Base-by-base conservation (phyloP, 495 filamentous ascomycete genomes). In the Cercophora samala region DNA sequence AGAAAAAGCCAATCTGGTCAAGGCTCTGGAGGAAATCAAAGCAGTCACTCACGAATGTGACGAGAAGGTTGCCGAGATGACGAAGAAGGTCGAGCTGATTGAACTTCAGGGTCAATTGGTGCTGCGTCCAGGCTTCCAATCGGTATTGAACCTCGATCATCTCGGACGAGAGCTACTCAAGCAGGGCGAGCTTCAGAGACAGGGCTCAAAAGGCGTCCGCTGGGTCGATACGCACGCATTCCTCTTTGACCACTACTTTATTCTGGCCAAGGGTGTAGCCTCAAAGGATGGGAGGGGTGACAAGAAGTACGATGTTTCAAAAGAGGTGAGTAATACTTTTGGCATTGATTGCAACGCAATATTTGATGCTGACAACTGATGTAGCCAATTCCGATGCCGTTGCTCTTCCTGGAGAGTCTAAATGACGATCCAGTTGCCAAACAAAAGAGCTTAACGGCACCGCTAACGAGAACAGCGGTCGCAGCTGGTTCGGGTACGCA, bases 241-340 rank as follows among this genome's bases (percentile, higher is more conserved):
- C 55, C 84, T 99, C 1, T 97, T 99, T 70, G 95, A 99, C 69
- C 93, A 99, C 77, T 99, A 97, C 74, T 82, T 99, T 23, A 92
- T 99, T 52, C 79, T 99, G 60, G 91, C 95, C 17, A 99, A 99
- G 79, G 84, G 86, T 5, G 84, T 93, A 23, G 77, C 83, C 4
- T 81, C 86, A 22, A 83, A 88, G 67, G 92, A 96, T 68, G 81
- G 82, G 23, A 82, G 85, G 64, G 93, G 90, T 71, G 89, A 90
- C 60, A 94, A 94, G 79, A 89, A 87, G 70, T 99, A 93, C 66
- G 95, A 99, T 77, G 93, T 99, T 13, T 97, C 93, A 2, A 95
- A 96, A 78, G 80, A 95, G 77, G 89, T 90, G 80, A 80, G 89
- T 75, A 54, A 26, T 46, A 0, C 13, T 11, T 13, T 13, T 46